Evolutionary conservation across 2,329 filamentous ascomycete species (phyloP).

Genomic region (Sporothrix curviconia): DNA sequence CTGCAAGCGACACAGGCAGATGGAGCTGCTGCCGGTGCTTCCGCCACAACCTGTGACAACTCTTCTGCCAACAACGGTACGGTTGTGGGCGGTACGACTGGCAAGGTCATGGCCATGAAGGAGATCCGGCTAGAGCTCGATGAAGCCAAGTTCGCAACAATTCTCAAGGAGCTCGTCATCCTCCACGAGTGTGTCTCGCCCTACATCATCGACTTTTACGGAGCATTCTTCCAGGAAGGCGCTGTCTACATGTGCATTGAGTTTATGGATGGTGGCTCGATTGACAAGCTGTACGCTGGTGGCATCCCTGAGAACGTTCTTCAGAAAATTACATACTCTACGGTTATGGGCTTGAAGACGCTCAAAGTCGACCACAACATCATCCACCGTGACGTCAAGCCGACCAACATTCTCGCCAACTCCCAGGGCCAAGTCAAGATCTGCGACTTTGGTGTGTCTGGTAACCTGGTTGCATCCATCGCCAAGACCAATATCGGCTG

Average conservation of each 20-base stretch:
- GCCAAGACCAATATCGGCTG: slow-evolving; percentile 98
- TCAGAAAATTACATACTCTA: slow-evolving; percentile 83
- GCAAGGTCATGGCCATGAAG: slow-evolving; percentile 97
- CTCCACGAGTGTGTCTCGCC: slow-evolving; percentile 90
- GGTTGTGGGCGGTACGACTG: slow-evolving; percentile 45
- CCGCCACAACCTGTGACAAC: not conserved
- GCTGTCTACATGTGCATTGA: slow-evolving; percentile 99
- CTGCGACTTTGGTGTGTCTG: slow-evolving; percentile 95
- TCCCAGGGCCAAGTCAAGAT: slow-evolving; percentile 90
- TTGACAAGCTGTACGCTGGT: slow-evolving; percentile 89
- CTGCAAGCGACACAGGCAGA: slow-evolving; percentile 18
- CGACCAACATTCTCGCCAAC: slow-evolving; percentile 96
- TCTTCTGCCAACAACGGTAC: not conserved
- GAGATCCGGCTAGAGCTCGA: slow-evolving; percentile 93
- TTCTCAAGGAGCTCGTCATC: slow-evolving; percentile 95
- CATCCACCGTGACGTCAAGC: slow-evolving; percentile 97
- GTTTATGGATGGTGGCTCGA: slow-evolving; percentile 97
- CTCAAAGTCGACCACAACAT: slow-evolving; percentile 98
- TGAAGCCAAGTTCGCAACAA: slow-evolving; percentile 92
- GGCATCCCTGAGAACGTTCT: slow-evolving; percentile 85
- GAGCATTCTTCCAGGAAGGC: slow-evolving; percentile 97
- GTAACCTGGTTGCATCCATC: slow-evolving; percentile 93
- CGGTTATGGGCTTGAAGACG: slow-evolving; percentile 83
- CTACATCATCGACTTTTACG: slow-evolving; percentile 98
- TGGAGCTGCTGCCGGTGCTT: slow-evolving; percentile 20